Percentiles rank a stretch among this genome's conserved stretches.
phyloP scores from a whole-genome alignment of 352 stramenopile species.

The Ophiocytium majus region DNA sequence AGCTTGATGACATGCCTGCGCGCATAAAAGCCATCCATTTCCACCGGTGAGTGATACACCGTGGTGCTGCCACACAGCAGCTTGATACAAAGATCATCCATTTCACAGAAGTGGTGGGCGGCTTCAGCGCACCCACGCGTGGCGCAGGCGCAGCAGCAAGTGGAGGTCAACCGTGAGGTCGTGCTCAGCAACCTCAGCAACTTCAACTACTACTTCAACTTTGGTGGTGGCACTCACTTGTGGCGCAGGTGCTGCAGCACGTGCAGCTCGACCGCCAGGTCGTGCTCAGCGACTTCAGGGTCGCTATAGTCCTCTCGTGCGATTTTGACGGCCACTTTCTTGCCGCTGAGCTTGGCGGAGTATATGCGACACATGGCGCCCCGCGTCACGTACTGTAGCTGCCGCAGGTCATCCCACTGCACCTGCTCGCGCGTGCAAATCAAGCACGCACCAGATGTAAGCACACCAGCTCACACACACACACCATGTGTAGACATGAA shows the following conservation, averaged over 20 bases:
- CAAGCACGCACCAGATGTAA: too few species aligned
- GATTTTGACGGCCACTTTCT: constrained; percentile 46
- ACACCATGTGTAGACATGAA: too few species aligned
- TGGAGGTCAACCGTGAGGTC: neutral
- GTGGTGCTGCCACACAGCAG: neutral
- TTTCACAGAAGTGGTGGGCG: neutral
- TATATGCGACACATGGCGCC: constrained; percentile 47
- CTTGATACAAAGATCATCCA: too few species aligned
- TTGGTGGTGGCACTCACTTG: too few species aligned
- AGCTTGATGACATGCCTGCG: neutral
- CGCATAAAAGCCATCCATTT: neutral
- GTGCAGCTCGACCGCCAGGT: constrained; percentile 49
- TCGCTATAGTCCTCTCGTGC: constrained; percentile 34
- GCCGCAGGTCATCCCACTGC: constrained; percentile 28
- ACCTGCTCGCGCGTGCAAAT: too few species aligned
- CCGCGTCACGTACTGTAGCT: constrained; percentile 34
- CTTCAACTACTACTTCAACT: too few species aligned
- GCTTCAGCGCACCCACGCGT: neutral
- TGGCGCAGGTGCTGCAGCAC: constrained; percentile 45
- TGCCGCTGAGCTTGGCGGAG: constrained; percentile 27
- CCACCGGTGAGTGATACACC: neutral
- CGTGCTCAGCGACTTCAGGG: constrained; percentile 36
- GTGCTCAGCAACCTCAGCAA: too few species aligned
- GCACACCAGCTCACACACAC: too few species aligned
- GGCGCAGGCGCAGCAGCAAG: neutral